Evolutionary conservation across 176 grass and related monocot genomes (phyloP), one percentile per base, ranked within the genome.

Genomic region (Avena insularis): DNA sequence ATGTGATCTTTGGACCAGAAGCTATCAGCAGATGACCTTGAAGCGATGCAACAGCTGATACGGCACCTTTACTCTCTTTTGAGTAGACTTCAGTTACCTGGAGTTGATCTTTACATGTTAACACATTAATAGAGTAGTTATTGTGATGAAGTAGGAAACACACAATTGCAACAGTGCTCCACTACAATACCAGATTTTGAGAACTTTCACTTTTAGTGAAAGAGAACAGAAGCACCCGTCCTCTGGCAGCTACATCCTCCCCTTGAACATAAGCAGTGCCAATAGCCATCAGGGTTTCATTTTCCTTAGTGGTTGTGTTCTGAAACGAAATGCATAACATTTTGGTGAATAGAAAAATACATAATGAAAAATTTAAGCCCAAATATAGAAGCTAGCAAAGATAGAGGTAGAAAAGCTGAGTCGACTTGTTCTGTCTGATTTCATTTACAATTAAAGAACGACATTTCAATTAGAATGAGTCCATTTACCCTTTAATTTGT

Each of bases 221-320:
- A 33, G 91, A 88, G 76, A 90, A 98, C 76, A 98, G 82, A 81
- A 98, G 90, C 84, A 95, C 88, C 67, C 96, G 90, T 47, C 96
- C 96, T 88, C 93, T 87, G 77, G 93, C 90, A 91, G 96, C 91
- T 83, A 98, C 90, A 38, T 98, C 96, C 82, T 98, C 96, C 74
- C 96, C 96, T 91, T 94, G 96, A 77, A 95, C 90, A 95, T 91
- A 98, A 89, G 91, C 91, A 87, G 96, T 98, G 55, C 96, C 96
- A 79, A 98, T 78, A 16, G 84, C 89, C 92, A 98, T 92, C 55
- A 98, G 86, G 74, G 84, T 92, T 73, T 98, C 96, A 91, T 95
- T 98, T 93, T 98, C 93, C 84, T 91, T 94, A 47, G 88, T 94
- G 23, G 84, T 92, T 70, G 82, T 95, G 88, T 95, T 98, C 96